phyloP scores from a whole-genome alignment of 148 eudicot species.

The Limonium bicolor region DNA sequence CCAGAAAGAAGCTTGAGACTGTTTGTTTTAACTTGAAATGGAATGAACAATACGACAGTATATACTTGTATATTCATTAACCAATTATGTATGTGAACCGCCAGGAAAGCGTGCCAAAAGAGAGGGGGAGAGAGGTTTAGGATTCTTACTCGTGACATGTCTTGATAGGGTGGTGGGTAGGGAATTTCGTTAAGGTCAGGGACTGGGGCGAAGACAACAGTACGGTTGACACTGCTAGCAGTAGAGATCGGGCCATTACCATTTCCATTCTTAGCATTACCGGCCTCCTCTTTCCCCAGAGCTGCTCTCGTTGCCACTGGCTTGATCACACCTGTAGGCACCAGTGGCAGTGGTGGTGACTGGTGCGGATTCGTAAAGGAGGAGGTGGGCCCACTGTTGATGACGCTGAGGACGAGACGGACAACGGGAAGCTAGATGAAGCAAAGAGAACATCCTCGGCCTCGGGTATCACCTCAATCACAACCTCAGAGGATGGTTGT shows the following conservation, averaged over 20 bases:
- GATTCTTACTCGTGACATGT: no score
- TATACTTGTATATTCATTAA: no score
- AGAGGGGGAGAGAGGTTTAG: no score
- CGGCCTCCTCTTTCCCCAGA: slow-evolving; percentile 1
- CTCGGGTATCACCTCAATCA: slow-evolving; percentile 35
- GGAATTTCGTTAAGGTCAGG: slow-evolving; percentile 29
- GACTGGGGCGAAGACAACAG: slow-evolving; percentile 6
- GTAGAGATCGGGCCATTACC: slow-evolving; percentile 15
- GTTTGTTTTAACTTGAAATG: no score
- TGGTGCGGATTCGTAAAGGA: no score
- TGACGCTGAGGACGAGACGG: slow-evolving; percentile 44
- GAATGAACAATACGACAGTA: no score
- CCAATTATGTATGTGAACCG: no score
- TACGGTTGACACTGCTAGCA: slow-evolving; percentile 13
- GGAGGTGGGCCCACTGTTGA: slow-evolving; percentile 15
- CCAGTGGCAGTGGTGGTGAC: slow-evolving; percentile 15
- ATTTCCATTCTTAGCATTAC: no score
- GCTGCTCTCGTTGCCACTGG: slow-evolving; percentile 47
- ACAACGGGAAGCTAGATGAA: slow-evolving; percentile 68
- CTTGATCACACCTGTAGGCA: slow-evolving; percentile 16
- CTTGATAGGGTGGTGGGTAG: no score
- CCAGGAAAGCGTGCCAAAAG: no score
- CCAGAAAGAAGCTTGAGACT: no score
- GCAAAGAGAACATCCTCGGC: slow-evolving; percentile 34
- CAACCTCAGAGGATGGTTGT: slow-evolving; percentile 29